Evolutionary conservation across 345 rosid genomes (phyloP).

Genomic region (Punica granatum): DNA sequence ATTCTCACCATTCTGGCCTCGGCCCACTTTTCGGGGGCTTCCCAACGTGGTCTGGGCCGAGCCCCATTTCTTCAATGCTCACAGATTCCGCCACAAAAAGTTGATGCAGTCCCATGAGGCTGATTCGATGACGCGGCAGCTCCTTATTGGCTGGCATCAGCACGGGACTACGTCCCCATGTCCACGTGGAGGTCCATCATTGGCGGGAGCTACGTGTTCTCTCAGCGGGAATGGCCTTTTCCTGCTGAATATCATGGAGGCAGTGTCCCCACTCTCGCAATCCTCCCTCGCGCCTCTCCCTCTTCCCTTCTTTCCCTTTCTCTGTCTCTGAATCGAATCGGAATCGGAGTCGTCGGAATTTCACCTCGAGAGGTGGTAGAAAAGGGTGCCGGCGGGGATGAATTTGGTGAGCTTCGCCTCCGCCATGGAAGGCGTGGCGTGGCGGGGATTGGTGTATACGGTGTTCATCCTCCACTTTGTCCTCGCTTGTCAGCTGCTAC

Average conservation of each 20-base stretch:
- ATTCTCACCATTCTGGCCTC: no score
- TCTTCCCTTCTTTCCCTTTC: not conserved
- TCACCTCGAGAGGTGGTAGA: not conserved
- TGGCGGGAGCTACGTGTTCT: slow-evolving; percentile 43
- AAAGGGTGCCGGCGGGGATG: slow-evolving; percentile 24
- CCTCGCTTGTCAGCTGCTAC: slow-evolving; percentile 69
- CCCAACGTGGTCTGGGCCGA: not conserved
- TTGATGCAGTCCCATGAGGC: slow-evolving; percentile 21
- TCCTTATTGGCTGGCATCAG: not conserved
- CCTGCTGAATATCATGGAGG: not conserved
- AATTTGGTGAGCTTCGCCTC: slow-evolving; percentile 26
- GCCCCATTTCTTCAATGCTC: not conserved
- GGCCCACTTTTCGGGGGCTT: no score
- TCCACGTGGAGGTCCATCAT: slow-evolving; percentile 36
- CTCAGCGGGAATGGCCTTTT: not conserved
- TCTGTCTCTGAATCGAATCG: not conserved
- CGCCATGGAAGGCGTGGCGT: slow-evolving; percentile 56
- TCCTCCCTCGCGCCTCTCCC: no score
- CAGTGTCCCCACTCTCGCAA: not conserved
- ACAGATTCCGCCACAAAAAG: not conserved
- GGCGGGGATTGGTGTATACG: slow-evolving; percentile 62
- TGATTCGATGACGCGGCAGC: slow-evolving; percentile 20
- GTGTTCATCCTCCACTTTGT: slow-evolving; percentile 64
- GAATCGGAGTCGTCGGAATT: not conserved
- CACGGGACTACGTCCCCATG: not conserved